These are phyloP conservation scores for Cyclotella cryptica DNA, from an alignment of 108 stramenopile genomes.

Conservation along the genomic window DNA sequence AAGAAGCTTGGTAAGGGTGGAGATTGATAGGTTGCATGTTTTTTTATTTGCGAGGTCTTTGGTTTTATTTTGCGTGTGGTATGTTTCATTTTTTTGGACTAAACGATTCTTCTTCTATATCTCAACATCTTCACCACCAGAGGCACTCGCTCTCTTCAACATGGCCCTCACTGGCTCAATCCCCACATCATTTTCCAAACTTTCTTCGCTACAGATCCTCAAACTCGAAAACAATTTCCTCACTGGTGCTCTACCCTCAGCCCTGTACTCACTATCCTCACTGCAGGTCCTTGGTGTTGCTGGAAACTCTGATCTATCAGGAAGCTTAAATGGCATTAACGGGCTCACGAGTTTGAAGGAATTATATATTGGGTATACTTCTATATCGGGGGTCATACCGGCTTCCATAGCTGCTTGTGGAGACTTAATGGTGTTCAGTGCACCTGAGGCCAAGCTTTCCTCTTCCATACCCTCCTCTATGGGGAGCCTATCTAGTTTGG, in stretches of 20 bases:
- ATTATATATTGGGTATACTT: conserved; percentile 30
- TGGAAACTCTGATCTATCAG: conserved; percentile 37
- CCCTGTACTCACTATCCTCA: conserved; percentile 20
- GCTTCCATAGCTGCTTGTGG: conserved; percentile 22
- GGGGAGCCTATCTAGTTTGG: conserved; percentile 20
- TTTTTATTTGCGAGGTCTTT: neutral
- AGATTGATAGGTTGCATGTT: neutral
- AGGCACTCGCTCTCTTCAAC: conserved; percentile 41
- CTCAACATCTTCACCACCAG: conserved; percentile 8
- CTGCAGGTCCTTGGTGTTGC: conserved; percentile 50
- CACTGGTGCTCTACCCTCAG: conserved; percentile 20
- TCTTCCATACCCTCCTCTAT: conserved; percentile 21
- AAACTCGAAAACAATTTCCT: conserved; percentile 57
- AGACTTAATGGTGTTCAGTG: conserved; percentile 14
- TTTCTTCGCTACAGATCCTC: conserved; percentile 47
- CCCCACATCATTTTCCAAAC: conserved; percentile 24
- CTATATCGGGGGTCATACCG: conserved; percentile 31
- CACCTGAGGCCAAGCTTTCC: conserved; percentile 1
- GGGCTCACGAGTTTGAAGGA: conserved; percentile 31
- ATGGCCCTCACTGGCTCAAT: conserved; percentile 32
- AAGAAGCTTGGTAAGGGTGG: conserved; percentile 44
- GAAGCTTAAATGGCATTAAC: conserved; percentile 18
- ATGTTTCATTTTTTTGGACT: conserved; percentile 3
- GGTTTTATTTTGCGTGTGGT: neutral
- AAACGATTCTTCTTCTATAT: neutral